phyloP scores from a whole-genome alignment of 73 alveolate species.

The Breviolum minutum region DNA sequence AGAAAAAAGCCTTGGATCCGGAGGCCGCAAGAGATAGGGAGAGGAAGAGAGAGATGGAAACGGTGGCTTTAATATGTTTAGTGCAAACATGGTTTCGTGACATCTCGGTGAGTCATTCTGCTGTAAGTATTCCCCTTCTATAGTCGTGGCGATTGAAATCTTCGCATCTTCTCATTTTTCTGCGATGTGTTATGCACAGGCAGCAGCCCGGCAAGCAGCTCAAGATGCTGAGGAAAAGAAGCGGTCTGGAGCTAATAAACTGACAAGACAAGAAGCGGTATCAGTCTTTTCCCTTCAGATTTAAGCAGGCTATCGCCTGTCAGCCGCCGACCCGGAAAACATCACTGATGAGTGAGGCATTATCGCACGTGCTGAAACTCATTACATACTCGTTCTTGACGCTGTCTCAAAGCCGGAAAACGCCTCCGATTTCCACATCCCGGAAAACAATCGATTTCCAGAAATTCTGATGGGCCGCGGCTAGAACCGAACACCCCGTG shows the following conservation, averaged over 20 bases:
- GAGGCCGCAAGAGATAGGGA: slow-evolving; percentile 4
- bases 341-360: too few relatives aligned
- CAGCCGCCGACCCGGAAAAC: too few relatives aligned
- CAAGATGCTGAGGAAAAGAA: slow-evolving; percentile 78
- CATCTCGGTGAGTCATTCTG: not conserved
- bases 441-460: too few relatives aligned
- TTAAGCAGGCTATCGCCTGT: not conserved
- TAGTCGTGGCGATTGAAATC: not conserved
- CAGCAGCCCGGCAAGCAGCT: slow-evolving; percentile 90
- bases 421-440: too few relatives aligned
- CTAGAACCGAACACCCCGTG: too few relatives aligned
- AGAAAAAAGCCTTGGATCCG: slow-evolving; percentile 89
- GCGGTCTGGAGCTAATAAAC: slow-evolving; percentile 6
- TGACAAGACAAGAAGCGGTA: not conserved
- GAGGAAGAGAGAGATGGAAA: too few relatives aligned
- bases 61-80: too few relatives aligned
- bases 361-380: too few relatives aligned
- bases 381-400: too few relatives aligned
- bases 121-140: not conserved
- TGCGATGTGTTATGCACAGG: not conserved
- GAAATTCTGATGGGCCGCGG: too few relatives aligned
- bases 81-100: too few relatives aligned
- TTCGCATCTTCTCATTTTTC: not conserved
- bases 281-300: not conserved
- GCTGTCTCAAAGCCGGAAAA: too few relatives aligned